phyloP scores from a whole-genome alignment of 192 early-diverging fungal genomes.

The Physocladia obscura region DNA sequence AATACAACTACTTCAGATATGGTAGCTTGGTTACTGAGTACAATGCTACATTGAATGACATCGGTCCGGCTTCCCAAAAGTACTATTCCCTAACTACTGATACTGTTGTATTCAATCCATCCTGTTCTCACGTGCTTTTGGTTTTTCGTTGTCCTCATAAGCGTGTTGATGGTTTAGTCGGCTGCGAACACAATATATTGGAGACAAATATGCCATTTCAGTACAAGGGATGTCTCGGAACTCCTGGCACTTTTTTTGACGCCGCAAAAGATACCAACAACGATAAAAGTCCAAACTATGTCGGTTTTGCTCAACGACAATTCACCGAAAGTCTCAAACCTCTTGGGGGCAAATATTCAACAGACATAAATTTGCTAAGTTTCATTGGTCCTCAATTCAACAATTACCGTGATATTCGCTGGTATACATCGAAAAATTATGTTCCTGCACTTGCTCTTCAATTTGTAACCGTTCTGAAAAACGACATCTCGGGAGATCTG shows the following conservation, averaged over 20 bases:
- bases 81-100: slow-evolving; percentile 14
- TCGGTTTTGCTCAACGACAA: neutral
- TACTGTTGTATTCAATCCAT: slow-evolving; percentile 3
- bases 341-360: neutral
- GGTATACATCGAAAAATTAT: slow-evolving; percentile 10
- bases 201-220: slow-evolving; percentile 7
- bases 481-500: neutral
- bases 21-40: neutral
- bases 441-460: slow-evolving; percentile 14
- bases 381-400: neutral
- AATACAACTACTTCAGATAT: neutral
- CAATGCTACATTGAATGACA: neutral
- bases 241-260: slow-evolving; percentile 21
- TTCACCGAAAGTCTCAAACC: slow-evolving; percentile 1
- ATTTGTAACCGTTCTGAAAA: neutral
- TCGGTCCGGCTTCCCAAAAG: neutral
- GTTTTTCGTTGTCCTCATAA: slow-evolving; percentile 19
- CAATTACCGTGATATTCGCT: slow-evolving; percentile 18
- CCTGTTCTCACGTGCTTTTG: neutral
- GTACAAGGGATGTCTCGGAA: slow-evolving; percentile 29
- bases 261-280: neutral
- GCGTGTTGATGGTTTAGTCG: neutral
- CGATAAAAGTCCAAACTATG: slow-evolving; percentile 4
- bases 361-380: neutral
- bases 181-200: slow-evolving; percentile 1